Evolutionary conservation across 345 rosid genomes (phyloP).

Genomic region (Diplotaxis tenuifolia): DNA sequence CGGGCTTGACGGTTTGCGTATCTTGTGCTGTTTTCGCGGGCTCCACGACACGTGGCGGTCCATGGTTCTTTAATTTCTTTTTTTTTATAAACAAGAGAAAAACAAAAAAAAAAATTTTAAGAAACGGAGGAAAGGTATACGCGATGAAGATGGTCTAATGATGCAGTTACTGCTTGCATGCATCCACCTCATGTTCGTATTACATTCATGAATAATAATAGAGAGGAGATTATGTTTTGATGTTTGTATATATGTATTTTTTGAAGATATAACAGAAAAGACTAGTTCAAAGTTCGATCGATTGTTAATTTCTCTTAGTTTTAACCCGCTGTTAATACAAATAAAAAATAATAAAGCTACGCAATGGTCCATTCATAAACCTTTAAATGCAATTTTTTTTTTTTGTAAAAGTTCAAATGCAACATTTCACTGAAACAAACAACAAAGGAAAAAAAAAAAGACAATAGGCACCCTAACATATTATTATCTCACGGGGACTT

Average conservation of each 20-base stretch:
- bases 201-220: neutral
- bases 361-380: constrained; percentile 12
- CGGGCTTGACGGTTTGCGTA: no score
- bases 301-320: neutral
- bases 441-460: neutral
- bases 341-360: neutral
- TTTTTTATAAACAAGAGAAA: no score
- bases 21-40: no score
- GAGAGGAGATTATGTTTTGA: neutral
- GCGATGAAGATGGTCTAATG: no score
- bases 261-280: neutral
- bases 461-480: neutral
- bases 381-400: no score
- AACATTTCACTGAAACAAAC: constrained; percentile 8
- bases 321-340: neutral
- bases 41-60: no score
- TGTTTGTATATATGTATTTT: neutral
- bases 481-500: constrained; percentile 19
- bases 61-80: no score
- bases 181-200: neutral
- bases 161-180: constrained; percentile 6
- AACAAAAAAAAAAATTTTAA: no score
- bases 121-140: no score
- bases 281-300: neutral
- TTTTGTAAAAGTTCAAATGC: no score